Base-by-base conservation (phyloP, 176 grass and related monocot species). In the Oryza meridionalis region DNA sequence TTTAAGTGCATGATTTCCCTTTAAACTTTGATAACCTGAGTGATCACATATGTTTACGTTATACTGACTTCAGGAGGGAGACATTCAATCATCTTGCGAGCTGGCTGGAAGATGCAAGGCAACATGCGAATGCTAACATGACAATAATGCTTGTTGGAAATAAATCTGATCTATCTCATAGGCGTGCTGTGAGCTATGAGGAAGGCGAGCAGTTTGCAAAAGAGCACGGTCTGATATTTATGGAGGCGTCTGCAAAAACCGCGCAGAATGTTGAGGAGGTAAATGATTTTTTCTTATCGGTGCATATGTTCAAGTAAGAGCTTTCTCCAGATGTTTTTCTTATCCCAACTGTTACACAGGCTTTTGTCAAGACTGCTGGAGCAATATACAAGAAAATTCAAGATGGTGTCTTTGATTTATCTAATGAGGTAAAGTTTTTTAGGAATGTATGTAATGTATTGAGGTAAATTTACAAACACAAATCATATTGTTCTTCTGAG, bases 311-410 rank as follows among this genome's bases (percentile, higher is more conserved):
- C 24, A 19, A 25, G 17, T 75, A 19, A 74, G 21, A 8, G 5
- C 42, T 47, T 13, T 3, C 4, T n/a, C 29, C n/a, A 0, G 17
- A 19, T 2, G 4, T 22, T 11, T 83, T 70, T 38, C 46, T 89
- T 19, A 43, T 84, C 40, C 2, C 4, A n/a, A 74, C 25, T 43
- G 19, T 44, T 79, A 88, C 59, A 3, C 84, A 94, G 92, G 92
- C 75, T 38, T 94, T 94, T 9, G 84, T 94, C 42, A 90, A 84
- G 81, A 94, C 90, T 27, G 90, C 92, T 69, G 87, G 85, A 49
- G 86, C 85, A n/a, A 90, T 94, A 72, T 92, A 92, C 85, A 94
- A 94, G 82, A 94, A 94, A 81, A 94, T 92, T 38, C 92, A 92
- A 40, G 92, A 94, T 75, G 92, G 92, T 55, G 92, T 92, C 24